A percentile compares a stretch with the other conserved stretches of the same genome.
Conservation (phyloP, 2,329 filamentous ascomycete species). For the Fusarium papillatum region DNA sequence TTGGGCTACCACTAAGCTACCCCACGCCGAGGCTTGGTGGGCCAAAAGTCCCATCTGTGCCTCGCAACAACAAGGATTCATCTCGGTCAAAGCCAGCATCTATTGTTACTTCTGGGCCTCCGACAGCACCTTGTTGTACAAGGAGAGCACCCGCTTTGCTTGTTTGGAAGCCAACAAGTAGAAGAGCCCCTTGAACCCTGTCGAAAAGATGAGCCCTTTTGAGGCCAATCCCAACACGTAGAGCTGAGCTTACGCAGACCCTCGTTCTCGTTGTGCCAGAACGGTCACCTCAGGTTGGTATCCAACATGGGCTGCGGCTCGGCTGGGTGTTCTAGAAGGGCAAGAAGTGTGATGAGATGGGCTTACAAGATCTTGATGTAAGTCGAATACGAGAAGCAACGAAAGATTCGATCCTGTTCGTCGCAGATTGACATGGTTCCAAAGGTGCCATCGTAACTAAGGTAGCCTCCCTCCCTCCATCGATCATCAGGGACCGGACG, state of each 20-base stretch:
- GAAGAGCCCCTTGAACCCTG: conserved; percentile 19
- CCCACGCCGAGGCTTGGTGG: conserved; percentile 8
- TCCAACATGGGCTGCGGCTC: not conserved
- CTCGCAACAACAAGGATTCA: conserved; percentile 25
- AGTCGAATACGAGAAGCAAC: conserved; percentile 17
- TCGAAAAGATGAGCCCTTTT: conserved; percentile 6
- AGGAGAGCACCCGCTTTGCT: conserved; percentile 2
- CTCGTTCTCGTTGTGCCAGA: not conserved
- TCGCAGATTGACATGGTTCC: conserved; percentile 3
- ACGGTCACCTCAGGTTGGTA: not conserved
- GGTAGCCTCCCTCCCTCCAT: not conserved
- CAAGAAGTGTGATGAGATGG: not conserved
- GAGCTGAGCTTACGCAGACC: conserved; percentile 18
- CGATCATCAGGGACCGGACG: conserved; percentile 11
- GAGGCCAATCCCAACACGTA: conserved; percentile 11
- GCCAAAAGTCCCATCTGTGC: conserved; percentile 5
- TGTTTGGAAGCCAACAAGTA: conserved; percentile 24
- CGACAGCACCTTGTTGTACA: conserved; percentile 19
- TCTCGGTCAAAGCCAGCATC: conserved; percentile 14
- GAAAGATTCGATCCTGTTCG: not conserved
- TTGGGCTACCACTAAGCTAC: not conserved
- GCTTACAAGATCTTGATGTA: not conserved
- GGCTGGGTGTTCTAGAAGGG: not conserved
- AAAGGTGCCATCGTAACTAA: not conserved
- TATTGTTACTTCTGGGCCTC: conserved; percentile 22